These are phyloP conservation scores for Lactuca saligna DNA, from an alignment of 129 eudicot species.

Conservation along the genomic window DNA sequence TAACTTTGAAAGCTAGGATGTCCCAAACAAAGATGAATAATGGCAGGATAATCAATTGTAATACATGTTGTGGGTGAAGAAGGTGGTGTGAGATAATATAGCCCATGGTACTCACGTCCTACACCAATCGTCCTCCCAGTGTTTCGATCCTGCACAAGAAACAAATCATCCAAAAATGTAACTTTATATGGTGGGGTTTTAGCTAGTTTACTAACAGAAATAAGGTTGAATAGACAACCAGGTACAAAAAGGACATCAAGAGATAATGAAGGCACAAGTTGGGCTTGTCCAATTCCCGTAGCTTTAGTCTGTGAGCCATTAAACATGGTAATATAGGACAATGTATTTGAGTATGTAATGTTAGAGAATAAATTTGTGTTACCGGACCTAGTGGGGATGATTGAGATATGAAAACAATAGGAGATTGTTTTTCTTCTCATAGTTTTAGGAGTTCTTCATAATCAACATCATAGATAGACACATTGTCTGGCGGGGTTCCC, in stretches of 20 bases:
- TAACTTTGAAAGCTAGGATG: constrained; percentile 9
- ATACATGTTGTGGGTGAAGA: neutral
- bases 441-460: neutral
- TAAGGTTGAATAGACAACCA: constrained; percentile 1
- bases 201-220: constrained; percentile 14
- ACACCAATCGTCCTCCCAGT: constrained; percentile 17
- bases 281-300: too few relatives aligned
- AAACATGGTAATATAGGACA: neutral
- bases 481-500: neutral
- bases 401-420: neutral
- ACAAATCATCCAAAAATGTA: neutral
- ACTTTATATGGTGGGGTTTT: neutral
- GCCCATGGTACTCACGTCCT: neutral
- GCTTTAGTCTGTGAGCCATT: too few relatives aligned
- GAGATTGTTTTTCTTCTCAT: neutral
- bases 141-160: constrained; percentile 11
- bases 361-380: neutral
- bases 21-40: neutral
- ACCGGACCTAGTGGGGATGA: neutral
- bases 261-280: too few relatives aligned
- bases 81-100: neutral
- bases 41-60: neutral
- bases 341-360: neutral
- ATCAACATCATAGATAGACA: neutral
- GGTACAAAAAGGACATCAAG: neutral